Conservation (phyloP, 2,329 filamentous ascomycete species). For the Fusarium goolgardi region DNA sequence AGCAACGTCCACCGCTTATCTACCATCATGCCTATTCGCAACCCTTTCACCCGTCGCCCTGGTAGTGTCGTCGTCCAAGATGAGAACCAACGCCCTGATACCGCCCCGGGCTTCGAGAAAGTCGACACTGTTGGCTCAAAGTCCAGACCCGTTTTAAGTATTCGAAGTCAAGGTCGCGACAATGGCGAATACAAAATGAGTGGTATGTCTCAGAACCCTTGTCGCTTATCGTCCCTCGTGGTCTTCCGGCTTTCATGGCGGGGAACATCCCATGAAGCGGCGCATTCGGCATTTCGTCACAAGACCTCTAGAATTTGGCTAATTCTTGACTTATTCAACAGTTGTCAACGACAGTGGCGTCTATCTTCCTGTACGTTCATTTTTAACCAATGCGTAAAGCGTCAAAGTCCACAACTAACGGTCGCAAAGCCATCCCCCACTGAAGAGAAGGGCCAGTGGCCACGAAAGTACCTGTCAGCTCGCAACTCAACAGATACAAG, state of each 20-base stretch:
- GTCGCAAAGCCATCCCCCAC: slow-evolving; percentile 79
- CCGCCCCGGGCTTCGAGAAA: slow-evolving; percentile 65
- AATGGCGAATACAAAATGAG: slow-evolving; percentile 83
- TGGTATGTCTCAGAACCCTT: slow-evolving; percentile 63
- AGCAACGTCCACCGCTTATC: slow-evolving; percentile 22
- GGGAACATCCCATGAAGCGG: slow-evolving; percentile 27
- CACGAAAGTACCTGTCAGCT: slow-evolving; percentile 63
- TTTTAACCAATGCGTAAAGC: not conserved
- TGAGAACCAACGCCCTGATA: slow-evolving; percentile 64
- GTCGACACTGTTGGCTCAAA: slow-evolving; percentile 72
- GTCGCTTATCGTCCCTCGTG: slow-evolving; percentile 28
- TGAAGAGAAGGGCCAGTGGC: slow-evolving; percentile 87
- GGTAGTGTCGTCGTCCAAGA: slow-evolving; percentile 59
- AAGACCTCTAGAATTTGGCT: slow-evolving; percentile 42
- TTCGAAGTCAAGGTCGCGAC: slow-evolving; percentile 71
- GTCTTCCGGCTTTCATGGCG: slow-evolving; percentile 10
- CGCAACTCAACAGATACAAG: slow-evolving; percentile 66
- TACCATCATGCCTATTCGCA: slow-evolving; percentile 74
- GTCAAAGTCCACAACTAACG: slow-evolving; percentile 18
- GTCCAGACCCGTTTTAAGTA: slow-evolving; percentile 70
- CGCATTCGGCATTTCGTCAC: slow-evolving; percentile 39
- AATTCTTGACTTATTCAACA: slow-evolving; percentile 55
- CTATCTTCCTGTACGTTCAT: slow-evolving; percentile 81
- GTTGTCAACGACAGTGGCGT: slow-evolving; percentile 97
- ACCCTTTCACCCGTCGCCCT: slow-evolving; percentile 74